These are phyloP conservation scores for Vitis rotundifolia DNA, from an alignment of 164 flowering plant species.

Conservation along the genomic window DNA sequence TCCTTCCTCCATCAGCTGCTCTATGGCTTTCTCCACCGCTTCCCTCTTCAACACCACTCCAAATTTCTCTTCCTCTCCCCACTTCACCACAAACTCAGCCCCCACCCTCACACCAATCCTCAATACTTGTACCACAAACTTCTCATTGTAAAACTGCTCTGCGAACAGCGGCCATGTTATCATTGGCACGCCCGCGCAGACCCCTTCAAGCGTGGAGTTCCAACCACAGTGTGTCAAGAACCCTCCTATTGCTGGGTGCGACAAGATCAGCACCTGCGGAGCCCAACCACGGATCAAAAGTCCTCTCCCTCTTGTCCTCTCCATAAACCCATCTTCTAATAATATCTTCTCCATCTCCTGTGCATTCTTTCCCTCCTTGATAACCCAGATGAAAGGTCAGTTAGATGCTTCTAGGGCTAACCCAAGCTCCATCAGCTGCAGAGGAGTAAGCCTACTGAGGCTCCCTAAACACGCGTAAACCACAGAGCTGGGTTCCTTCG, in stretches of 20 bases:
- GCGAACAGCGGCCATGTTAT: conserved; percentile 56
- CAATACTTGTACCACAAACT: conserved; percentile 34
- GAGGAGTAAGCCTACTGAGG: conserved; percentile 11
- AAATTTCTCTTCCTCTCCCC: conserved; percentile 25
- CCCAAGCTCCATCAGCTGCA: conserved; percentile 52
- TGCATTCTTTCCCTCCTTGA: conserved; percentile 9
- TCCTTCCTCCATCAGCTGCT: conserved; percentile 33
- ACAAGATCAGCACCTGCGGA: conserved; percentile 39
- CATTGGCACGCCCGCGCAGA: conserved; percentile 43
- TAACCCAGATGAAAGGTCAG: conserved; percentile 51
- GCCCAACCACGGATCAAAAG: conserved; percentile 43
- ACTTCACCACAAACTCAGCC: conserved; percentile 12
- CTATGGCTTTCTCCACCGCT: conserved; percentile 26
- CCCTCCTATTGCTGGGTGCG: conserved; percentile 39
- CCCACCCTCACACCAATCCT: conserved; percentile 34
- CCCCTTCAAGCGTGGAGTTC: conserved; percentile 53
- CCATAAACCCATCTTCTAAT: conserved; percentile 19
- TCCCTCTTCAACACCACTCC: conserved; percentile 32
- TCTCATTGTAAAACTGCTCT: conserved; percentile 54
- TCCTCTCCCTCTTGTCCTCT: conserved; percentile 27
- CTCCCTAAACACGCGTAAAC: conserved; percentile 60
- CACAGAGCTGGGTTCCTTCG: conserved; percentile 33
- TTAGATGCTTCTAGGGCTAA: conserved; percentile 51
- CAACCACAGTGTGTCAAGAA: conserved; percentile 61
- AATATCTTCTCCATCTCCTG: conserved; percentile 29